phyloP scores from a whole-genome alignment of 805 yeast genomes.

The Clavispora phyllophila region DNA sequence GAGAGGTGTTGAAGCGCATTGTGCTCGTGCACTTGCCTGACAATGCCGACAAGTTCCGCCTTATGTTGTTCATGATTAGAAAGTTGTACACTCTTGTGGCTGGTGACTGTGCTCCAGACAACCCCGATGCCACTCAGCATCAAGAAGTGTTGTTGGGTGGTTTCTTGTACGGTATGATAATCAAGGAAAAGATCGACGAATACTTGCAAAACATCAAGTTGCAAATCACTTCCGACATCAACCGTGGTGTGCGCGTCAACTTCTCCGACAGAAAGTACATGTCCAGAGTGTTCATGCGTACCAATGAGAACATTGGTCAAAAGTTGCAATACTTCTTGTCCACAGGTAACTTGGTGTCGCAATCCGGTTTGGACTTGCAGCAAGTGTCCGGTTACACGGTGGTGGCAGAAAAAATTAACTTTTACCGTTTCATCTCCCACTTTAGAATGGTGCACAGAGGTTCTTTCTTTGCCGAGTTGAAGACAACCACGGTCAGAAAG shows the following conservation, averaged over 20 bases:
- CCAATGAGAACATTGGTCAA: slow-evolving; percentile 91
- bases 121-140: slow-evolving; percentile 99
- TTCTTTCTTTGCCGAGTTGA: slow-evolving; percentile 95
- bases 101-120: slow-evolving; percentile 94
- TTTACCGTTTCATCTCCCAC: slow-evolving; percentile 95
- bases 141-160: slow-evolving; percentile 96
- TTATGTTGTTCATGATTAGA: slow-evolving; percentile 91
- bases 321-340: slow-evolving; percentile 91
- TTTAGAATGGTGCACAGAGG: slow-evolving; percentile 99
- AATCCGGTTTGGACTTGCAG: slow-evolving; percentile 95
- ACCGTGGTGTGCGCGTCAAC: slow-evolving; percentile 75
- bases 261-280: slow-evolving; percentile 82
- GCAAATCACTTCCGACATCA: slow-evolving; percentile 75
- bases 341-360: slow-evolving; percentile 95
- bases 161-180: slow-evolving; percentile 91
- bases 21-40: slow-evolving; percentile 82
- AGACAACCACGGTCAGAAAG: slow-evolving; percentile 95
- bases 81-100: slow-evolving; percentile 92
- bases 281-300: slow-evolving; percentile 67
- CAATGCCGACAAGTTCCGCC: slow-evolving; percentile 74
- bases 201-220: slow-evolving; percentile 67
- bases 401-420: slow-evolving; percentile 97
- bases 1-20: slow-evolving; percentile 73
- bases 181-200: slow-evolving; percentile 95
- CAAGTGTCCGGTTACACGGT: slow-evolving; percentile 98